Percentiles rank a stretch among this genome's conserved stretches.
These are phyloP conservation scores for Rhododendron vialii DNA, from an alignment of 148 eudicot genomes.

Conservation along the genomic window DNA sequence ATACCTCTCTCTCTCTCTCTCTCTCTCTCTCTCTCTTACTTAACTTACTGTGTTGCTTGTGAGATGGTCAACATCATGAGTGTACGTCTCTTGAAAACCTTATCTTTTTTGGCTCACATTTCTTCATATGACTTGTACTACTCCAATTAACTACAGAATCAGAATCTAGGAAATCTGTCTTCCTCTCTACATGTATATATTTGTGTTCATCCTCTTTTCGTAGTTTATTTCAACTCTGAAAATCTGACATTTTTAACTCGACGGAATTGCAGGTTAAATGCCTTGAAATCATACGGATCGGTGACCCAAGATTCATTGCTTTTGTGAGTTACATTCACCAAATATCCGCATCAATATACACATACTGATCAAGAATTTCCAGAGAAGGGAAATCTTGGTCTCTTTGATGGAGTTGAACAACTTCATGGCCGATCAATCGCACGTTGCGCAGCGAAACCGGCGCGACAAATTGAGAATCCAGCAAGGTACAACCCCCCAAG, in stretches of 20 bases:
- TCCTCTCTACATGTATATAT: not conserved
- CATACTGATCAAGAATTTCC: not conserved
- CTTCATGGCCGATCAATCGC: conserved; percentile 26
- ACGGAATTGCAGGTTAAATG: not conserved
- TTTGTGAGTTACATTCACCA: not conserved
- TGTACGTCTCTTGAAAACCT: not conserved
- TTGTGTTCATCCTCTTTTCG: not conserved
- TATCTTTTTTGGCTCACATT: not conserved
- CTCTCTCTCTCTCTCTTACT: not conserved
- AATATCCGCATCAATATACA: too few relatives aligned
- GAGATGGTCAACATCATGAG: not conserved
- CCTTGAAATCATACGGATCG: not conserved
- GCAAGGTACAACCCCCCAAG: conserved; percentile 6
- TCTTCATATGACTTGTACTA: not conserved
- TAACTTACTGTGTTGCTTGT: conserved; percentile 1
- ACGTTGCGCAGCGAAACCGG: conserved; percentile 40
- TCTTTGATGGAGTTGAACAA: conserved; percentile 31
- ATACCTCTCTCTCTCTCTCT: not conserved
- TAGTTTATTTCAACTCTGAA: not conserved
- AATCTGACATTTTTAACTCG: not conserved
- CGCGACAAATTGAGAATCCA: conserved; percentile 37
- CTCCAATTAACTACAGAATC: not conserved
- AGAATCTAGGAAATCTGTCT: not conserved
- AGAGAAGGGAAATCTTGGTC: not conserved
- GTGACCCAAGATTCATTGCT: not conserved